Evolutionary conservation across 2,329 filamentous ascomycete genomes (phyloP), one percentile per base, ranked within the genome.

Genomic region (Botryosphaeria dothidea): DNA sequence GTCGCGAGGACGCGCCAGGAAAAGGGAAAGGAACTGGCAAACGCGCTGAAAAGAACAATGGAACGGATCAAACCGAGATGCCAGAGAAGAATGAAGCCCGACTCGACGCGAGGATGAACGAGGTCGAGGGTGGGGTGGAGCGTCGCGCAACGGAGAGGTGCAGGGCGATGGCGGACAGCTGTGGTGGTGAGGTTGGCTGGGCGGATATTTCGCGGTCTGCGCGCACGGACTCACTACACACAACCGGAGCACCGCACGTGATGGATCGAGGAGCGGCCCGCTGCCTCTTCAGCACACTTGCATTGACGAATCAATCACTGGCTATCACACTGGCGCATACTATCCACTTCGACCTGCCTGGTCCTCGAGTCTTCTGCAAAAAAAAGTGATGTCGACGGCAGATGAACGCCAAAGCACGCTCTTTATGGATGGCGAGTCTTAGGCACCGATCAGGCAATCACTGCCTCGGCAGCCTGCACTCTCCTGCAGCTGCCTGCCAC

Each of bases 1-100:
- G 62, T 64, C 61, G 65, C 61, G 62, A 57, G 72, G 72, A 75
- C 73, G 73, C 75, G 75, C 74, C 71, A 76, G 75, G 72, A 60
- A 49, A 60, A 62, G 61, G 61, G 66, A 54, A 36, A 43, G 49
- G 38, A 45, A 66, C 56, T 48, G 48, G 57, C 58, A 60, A 23
- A 56, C 46, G 64, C 57, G 64, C 51, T 38, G 23, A 17, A 34
- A 52, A 43, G 21, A 23, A 25, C 61, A 64, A 56, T 60, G 38
- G 56, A 38, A n/a, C 41, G 41, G 23, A 23, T 60, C 19, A 21
- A 60, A n/a, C 23, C 9, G 25, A 31, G 25, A 17, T 8, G 49
- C 25, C 27, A 61, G 72, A 71, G 52, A 71, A 72, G 67, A 62
- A 66, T 68, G 70, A 52, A 49, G 69, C 70, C 72, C 71, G 67